Evolutionary conservation across 2,329 filamentous ascomycete species (phyloP).

Genomic region (Xylaria sp.): DNA sequence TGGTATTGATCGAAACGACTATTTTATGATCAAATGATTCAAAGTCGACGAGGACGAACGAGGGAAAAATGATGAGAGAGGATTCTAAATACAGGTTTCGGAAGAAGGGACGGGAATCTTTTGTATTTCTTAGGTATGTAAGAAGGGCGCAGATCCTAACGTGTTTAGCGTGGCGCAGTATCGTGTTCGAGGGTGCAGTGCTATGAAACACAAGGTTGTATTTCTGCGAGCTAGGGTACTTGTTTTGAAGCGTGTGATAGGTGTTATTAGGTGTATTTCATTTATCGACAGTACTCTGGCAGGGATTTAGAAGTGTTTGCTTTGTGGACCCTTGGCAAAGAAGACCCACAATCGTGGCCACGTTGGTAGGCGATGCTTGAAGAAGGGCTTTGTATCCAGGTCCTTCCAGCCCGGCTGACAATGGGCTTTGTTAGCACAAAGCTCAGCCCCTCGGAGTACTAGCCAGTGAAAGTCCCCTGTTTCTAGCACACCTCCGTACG

Average conservation of each 20-base stretch:
- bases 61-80: constrained; percentile 26
- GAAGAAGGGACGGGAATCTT: constrained; percentile 41
- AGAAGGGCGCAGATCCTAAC: constrained; percentile 38
- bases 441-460: constrained; percentile 28
- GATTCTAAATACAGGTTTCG: constrained; percentile 11
- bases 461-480: constrained; percentile 13
- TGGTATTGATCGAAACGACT: constrained; percentile 11
- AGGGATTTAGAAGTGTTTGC: constrained; percentile 13
- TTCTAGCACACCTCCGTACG: constrained; percentile 16
- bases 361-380: constrained; percentile 22
- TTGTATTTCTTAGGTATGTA: constrained; percentile 41
- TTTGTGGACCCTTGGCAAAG: constrained; percentile 13
- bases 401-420: constrained; percentile 34
- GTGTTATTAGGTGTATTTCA: background rate
- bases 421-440: constrained; percentile 25
- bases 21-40: background rate
- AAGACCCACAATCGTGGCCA: constrained; percentile 23
- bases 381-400: background rate
- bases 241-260: background rate
- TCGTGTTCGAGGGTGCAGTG: constrained; percentile 9
- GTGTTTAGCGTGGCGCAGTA: constrained; percentile 46
- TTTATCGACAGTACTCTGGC: background rate
- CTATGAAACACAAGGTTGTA: constrained; percentile 14
- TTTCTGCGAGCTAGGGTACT: constrained; percentile 22
- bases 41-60: constrained; percentile 21